Percentiles rank a stretch among this genome's conserved stretches.
Conservation (phyloP, 106 monocot species). For the Alisma plantagoaquatica region DNA sequence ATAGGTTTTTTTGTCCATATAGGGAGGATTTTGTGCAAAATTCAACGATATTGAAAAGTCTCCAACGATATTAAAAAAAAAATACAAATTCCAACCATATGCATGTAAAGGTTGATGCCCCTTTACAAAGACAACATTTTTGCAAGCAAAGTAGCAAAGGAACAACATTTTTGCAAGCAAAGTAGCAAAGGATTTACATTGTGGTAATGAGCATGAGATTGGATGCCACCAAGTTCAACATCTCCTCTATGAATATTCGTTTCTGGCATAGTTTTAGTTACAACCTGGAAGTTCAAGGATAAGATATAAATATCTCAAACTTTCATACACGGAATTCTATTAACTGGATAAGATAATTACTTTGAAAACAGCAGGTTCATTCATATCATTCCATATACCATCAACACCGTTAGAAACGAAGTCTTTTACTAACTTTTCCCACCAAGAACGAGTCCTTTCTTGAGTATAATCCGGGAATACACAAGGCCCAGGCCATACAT, state of each 20-base stretch:
- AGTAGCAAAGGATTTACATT: conserved; percentile 59
- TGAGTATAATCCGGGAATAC: conserved; percentile 97
- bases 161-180: too few species aligned
- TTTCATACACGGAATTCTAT: neutral
- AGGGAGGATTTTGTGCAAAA: too few species aligned
- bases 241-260: conserved; percentile 91
- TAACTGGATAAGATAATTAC: conserved; percentile 24
- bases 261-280: conserved; percentile 96
- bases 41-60: too few species aligned
- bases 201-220: conserved; percentile 86
- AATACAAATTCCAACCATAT: too few species aligned
- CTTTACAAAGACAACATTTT: too few species aligned
- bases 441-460: conserved; percentile 61
- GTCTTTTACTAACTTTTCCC: conserved; percentile 83
- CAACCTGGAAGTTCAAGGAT: conserved; percentile 52
- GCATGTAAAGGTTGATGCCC: too few species aligned
- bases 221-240: conserved; percentile 64
- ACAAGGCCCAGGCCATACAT: conserved; percentile 96
- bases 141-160: too few species aligned
- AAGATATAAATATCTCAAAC: neutral
- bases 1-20: too few species aligned
- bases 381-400: conserved; percentile 99
- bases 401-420: conserved; percentile 86
- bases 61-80: too few species aligned
- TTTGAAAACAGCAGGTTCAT: conserved; percentile 95